These are phyloP conservation scores for Coemansia sp. DNA, from an alignment of 192 early-diverging fungal species.

Conservation along the genomic window DNA sequence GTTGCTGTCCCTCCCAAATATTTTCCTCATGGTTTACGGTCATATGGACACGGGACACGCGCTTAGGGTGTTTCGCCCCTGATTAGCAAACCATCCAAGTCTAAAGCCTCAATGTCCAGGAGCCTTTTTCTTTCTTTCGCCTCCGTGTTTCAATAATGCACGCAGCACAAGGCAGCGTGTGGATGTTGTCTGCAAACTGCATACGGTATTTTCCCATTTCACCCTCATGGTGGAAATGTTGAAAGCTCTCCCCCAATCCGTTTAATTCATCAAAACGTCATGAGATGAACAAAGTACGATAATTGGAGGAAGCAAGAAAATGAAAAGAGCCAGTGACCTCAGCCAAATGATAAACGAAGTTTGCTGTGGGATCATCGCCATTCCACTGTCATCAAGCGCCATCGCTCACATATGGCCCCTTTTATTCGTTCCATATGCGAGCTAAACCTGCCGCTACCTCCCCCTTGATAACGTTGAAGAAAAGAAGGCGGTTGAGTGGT, in stretches of 20 bases:
- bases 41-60: not conserved
- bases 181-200: not conserved
- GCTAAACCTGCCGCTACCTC: too few species aligned
- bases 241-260: not conserved
- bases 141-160: not conserved
- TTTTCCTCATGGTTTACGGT: not conserved
- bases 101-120: too few species aligned
- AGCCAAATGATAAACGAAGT: not conserved
- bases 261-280: not conserved
- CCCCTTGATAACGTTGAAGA: not conserved
- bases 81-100: too few species aligned
- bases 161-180: not conserved
- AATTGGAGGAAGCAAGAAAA: not conserved
- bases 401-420: not conserved
- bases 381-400: not conserved
- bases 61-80: not conserved
- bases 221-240: not conserved
- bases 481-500: not conserved
- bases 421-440: too few species aligned
- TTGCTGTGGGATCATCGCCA: not conserved
- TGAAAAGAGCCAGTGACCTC: not conserved
- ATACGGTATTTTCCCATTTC: not conserved
- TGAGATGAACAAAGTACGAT: not conserved
- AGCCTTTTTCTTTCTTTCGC: not conserved
- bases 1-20: not conserved